Evolutionary conservation across 192 early-diverging fungal genomes (phyloP), one percentile per base, ranked within the genome.

Genomic region (Kappamyces sp.): DNA sequence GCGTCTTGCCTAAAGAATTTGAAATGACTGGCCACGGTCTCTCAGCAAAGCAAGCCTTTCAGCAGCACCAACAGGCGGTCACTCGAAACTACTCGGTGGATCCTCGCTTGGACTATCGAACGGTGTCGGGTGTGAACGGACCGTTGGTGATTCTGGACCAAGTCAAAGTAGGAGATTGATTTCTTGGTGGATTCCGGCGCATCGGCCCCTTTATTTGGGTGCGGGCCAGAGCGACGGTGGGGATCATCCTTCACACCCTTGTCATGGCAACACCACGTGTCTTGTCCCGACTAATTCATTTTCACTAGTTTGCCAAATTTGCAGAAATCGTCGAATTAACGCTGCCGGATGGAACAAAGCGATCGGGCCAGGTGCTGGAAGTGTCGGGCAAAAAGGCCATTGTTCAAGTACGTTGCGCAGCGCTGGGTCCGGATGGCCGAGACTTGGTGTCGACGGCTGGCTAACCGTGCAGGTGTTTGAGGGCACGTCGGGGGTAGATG

Each of bases 121-220:
- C 96, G 32, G 93, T 99, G 40, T 76, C 92, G 9, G 93, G 96
- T 68, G 91, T 99, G 34, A 99, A 97, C 74, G 96, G 96, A 36
- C 96, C 96, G 42, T 77, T 99, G 53, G 96, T 99, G 38, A 94
- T 97, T 77, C 80, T 99, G 55, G 96, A 99, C 75, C 92, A 97
- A 68, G 91, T 99, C 68, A 97, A 97, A 85, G 90, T 91, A 71
- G 33, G 58, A 31, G 12, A 46, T 38, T 37, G 10, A n/a, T n/a
- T n/a, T n/a, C n/a, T n/a, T 34, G 54, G 7, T 40, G 8, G 8
- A 8, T n/a, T 9, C 43, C 43, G 8, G 43, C 43, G 8, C 43
- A 51, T 39, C 8, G 10, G 5, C 4, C 40, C n/a, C 32, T 9
- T 31, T 5, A 51, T 5, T 51, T 53, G 12, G n/a, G 3, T 13